phyloP scores from a whole-genome alignment of 306 rosid species.

The Vicia faba region DNA sequence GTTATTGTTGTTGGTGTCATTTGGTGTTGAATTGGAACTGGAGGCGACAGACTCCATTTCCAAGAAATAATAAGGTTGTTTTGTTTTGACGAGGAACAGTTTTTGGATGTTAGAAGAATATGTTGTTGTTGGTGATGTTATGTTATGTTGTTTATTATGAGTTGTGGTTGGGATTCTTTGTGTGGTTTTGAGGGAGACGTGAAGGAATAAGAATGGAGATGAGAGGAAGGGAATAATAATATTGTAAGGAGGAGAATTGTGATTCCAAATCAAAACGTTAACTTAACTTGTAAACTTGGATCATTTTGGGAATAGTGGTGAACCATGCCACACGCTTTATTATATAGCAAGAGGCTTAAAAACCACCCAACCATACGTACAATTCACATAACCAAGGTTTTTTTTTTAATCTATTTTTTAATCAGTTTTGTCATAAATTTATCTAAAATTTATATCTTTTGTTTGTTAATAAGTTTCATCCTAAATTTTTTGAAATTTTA shows the following conservation, averaged over 20 bases:
- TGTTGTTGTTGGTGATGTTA: constrained; percentile 16
- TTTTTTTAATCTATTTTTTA: no score
- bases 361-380: neutral
- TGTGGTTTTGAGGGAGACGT: constrained; percentile 44
- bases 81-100: neutral
- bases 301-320: constrained; percentile 33
- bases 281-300: constrained; percentile 40
- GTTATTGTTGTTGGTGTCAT: neutral
- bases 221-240: constrained; percentile 21
- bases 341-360: neutral
- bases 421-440: no score
- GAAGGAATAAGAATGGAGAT: constrained; percentile 40
- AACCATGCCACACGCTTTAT: constrained; percentile 41
- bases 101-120: neutral
- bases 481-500: no score
- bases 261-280: constrained; percentile 1
- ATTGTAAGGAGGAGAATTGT: constrained; percentile 38
- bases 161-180: constrained; percentile 52
- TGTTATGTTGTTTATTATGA: neutral
- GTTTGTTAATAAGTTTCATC: no score
- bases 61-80: neutral
- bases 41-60: constrained; percentile 67
- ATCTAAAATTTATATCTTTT: no score
- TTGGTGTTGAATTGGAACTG: constrained; percentile 40
- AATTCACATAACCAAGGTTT: no score